Percentiles rank a stretch among this genome's conserved stretches.
Evolutionary conservation across 345 rosid genomes (phyloP).

Genomic region (Sisymbrium irio): DNA sequence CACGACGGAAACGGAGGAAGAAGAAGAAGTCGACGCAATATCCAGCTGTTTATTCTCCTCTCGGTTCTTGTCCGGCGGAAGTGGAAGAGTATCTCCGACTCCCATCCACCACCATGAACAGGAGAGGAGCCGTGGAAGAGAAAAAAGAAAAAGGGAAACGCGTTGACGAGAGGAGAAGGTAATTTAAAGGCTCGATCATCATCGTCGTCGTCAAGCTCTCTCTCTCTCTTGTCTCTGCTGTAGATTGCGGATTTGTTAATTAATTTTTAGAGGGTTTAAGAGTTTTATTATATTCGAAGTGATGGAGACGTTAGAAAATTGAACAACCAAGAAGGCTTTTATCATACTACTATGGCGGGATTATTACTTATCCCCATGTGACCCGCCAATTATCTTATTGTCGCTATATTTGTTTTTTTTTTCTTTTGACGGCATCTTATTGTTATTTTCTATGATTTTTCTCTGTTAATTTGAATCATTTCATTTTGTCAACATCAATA

Average conservation of each 20-base stretch:
- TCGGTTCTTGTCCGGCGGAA: constrained; percentile 38
- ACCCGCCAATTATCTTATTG: neutral
- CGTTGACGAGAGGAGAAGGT: constrained; percentile 30
- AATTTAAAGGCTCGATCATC: constrained; percentile 27
- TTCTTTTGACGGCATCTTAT: neutral
- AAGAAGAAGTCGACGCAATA: constrained; percentile 11
- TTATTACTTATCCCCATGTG: constrained; percentile 21
- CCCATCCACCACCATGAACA: constrained; percentile 51
- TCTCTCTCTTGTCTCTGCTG: constrained; percentile 8
- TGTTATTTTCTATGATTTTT: neutral
- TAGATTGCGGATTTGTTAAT: constrained; percentile 13
- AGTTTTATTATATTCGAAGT: constrained; percentile 16
- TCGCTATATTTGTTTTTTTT: neutral
- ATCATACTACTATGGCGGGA: constrained; percentile 17
- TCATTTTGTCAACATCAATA: neutral
- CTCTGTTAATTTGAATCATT: neutral
- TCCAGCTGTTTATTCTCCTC: constrained; percentile 7
- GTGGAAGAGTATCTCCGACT: constrained; percentile 32
- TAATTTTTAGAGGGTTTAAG: neutral
- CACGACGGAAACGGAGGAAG: neutral
- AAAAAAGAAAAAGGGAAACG: constrained; percentile 32
- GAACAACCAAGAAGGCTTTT: constrained; percentile 30
- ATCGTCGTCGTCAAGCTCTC: constrained; percentile 14
- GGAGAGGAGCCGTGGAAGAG: neutral
- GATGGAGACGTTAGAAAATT: constrained; percentile 22